These are phyloP conservation scores for Daedaleopsis sinensis DNA, from an alignment of 768 basidiomycete genomes.

Conservation along the genomic window DNA sequence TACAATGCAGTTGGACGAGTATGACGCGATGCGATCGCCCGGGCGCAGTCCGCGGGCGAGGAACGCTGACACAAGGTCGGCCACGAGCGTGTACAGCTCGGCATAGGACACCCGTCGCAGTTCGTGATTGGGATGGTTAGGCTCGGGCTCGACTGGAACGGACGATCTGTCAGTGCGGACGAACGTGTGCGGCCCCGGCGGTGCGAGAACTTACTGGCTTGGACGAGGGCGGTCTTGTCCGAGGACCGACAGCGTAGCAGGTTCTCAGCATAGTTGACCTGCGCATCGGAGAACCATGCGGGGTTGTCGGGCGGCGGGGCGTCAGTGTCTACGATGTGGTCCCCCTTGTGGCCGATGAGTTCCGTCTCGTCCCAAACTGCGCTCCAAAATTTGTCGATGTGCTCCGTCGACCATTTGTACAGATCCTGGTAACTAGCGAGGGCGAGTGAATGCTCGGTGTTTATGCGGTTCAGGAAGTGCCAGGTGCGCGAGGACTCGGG, in stretches of 20 bases:
- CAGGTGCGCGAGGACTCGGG: conserved; percentile 48
- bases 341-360: conserved; percentile 65
- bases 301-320: conserved; percentile 65
- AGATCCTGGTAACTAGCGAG: conserved; percentile 64
- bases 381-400: conserved; percentile 71
- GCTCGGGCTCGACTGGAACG: conserved; percentile 61
- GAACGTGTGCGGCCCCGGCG: conserved; percentile 22
- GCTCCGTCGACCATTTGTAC: conserved; percentile 62
- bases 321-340: conserved; percentile 56
- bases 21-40: conserved; percentile 77
- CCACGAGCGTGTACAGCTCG: conserved; percentile 58
- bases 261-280: conserved; percentile 82
- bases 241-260: conserved; percentile 63
- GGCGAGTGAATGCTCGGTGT: conserved; percentile 45
- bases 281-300: conserved; percentile 68
- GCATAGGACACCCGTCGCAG: conserved; percentile 55
- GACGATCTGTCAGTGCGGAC: neutral
- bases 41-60: conserved; percentile 52
- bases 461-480: conserved; percentile 53
- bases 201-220: conserved; percentile 57
- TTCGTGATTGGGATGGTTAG: conserved; percentile 45
- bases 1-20: conserved; percentile 79
- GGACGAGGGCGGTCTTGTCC: conserved; percentile 65
- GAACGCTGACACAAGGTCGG: conserved; percentile 60
- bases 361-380: conserved; percentile 71